These are phyloP conservation scores for Candida boleticola DNA, from an alignment of 805 yeast species.

Conservation along the genomic window DNA sequence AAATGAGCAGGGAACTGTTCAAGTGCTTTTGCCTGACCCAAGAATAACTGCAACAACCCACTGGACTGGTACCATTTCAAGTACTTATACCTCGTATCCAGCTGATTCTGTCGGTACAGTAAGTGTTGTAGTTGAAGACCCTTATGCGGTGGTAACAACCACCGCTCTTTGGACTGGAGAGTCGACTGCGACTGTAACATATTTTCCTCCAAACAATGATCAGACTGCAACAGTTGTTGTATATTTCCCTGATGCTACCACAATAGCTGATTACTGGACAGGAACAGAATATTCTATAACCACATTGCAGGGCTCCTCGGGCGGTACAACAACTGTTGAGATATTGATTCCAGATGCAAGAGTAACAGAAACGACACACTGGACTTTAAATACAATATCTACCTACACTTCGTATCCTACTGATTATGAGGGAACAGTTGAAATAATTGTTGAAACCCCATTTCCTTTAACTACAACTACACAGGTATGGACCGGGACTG, in stretches of 20 bases:
- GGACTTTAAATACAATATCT: neutral
- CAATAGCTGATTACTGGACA: neutral
- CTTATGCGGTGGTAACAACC: neutral
- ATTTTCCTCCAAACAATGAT: neutral
- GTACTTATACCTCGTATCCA: constrained; percentile 7
- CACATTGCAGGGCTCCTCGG: neutral
- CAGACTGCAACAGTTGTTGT: neutral
- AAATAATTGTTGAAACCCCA: neutral
- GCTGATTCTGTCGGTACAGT: neutral
- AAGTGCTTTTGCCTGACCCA: constrained; percentile 4
- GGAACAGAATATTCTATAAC: neutral
- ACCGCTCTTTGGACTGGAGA: neutral
- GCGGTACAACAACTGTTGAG: neutral
- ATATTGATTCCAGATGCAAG: neutral
- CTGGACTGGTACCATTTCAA: constrained; percentile 12
- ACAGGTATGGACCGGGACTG: neutral
- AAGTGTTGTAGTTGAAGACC: neutral
- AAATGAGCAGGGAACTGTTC: neutral
- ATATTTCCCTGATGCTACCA: neutral
- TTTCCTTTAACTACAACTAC: neutral
- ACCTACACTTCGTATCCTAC: neutral
- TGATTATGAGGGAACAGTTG: neutral
- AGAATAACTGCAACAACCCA: constrained; percentile 16
- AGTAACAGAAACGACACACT: neutral
- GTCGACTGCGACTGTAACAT: neutral